Conservation (phyloP, 257 asterid genomes). For the Jasminum sambac region DNA sequence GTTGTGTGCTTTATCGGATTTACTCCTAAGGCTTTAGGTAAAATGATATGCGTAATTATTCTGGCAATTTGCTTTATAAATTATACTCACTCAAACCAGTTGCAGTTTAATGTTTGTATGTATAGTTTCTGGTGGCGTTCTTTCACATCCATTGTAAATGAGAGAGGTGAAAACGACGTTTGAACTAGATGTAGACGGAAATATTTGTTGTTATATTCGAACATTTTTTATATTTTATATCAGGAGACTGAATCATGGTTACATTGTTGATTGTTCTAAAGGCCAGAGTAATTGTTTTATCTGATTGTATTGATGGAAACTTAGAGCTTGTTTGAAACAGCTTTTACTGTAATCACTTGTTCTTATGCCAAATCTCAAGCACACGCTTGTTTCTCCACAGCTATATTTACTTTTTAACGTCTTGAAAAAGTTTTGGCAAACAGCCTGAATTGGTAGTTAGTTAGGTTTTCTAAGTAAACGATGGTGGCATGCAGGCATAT, state of each 20-base stretch:
- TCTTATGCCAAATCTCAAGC: no score
- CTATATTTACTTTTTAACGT: no score
- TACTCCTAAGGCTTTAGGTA: not conserved
- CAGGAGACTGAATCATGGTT: not conserved
- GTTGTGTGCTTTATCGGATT: not conserved
- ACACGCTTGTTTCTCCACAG: no score
- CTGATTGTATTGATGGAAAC: not conserved
- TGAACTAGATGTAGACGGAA: not conserved
- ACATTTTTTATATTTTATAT: not conserved
- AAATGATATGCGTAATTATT: not conserved
- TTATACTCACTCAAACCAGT: not conserved
- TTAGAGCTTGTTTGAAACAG: no score
- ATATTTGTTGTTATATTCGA: not conserved
- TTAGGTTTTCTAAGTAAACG: not conserved
- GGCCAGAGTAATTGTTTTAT: not conserved
- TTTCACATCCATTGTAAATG: no score
- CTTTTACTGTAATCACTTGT: no score
- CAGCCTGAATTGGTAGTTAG: no score
- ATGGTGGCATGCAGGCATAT: not conserved
- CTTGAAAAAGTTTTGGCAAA: no score
- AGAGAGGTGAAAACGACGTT: not conserved
- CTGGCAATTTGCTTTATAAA: not conserved
- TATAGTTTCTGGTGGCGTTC: not conserved
- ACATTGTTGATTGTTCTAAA: not conserved
- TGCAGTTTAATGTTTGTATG: not conserved